Evolutionary conservation across 345 rosid species (phyloP).

Genomic region (Brassica napus): Da-Ae NC_063442.1:43121001-43121500

Average conservation of each 20-base stretch:
- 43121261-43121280: constrained; percentile 45
- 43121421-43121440: neutral
- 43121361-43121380: constrained; percentile 58
- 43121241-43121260: neutral
- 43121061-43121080: neutral
- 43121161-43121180: neutral
- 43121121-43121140: neutral
- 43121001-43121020: neutral
- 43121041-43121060: too few species aligned
- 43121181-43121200: neutral
- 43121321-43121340: constrained; percentile 55
- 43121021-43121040: neutral
- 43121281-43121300: constrained; percentile 95
- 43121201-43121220: too few species aligned
- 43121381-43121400: constrained; percentile 60
- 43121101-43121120: too few species aligned
- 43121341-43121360: constrained; percentile 46
- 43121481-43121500: constrained; percentile 63
- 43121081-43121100: neutral
- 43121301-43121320: constrained; percentile 93
- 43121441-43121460: neutral
- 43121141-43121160: neutral
- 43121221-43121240: too few species aligned
- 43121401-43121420: neutral
- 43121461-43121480: constrained; percentile 66